phyloP scores from a whole-genome alignment of 2,329 filamentous ascomycete species.

The Davidsoniella australis region DNA sequence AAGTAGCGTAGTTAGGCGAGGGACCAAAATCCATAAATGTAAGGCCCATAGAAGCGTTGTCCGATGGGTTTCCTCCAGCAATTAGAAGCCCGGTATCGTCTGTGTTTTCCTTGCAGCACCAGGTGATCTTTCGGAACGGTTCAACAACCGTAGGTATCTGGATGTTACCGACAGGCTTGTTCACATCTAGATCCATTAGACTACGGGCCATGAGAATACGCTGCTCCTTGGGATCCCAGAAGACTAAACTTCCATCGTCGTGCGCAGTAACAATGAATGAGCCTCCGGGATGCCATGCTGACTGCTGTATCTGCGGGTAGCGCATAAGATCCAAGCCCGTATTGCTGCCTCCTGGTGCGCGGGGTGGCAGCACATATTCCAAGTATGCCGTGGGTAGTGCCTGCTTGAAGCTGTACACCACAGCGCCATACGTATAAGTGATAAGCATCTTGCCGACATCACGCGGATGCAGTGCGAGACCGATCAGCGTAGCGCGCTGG shows the following conservation, averaged over 20 bases:
- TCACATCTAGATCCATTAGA: slow-evolving; percentile 53
- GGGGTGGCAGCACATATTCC: slow-evolving; percentile 63
- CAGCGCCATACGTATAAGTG: slow-evolving; percentile 76
- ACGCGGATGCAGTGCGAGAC: slow-evolving; percentile 70
- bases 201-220: slow-evolving; percentile 71
- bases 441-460: slow-evolving; percentile 86
- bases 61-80: slow-evolving; percentile 58
- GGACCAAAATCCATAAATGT: slow-evolving; percentile 80
- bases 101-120: slow-evolving; percentile 88
- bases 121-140: slow-evolving; percentile 62
- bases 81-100: slow-evolving; percentile 84
- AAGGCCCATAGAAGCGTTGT: slow-evolving; percentile 54
- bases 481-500: slow-evolving; percentile 40
- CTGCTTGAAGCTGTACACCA: slow-evolving; percentile 89
- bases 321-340: slow-evolving; percentile 43
- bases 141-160: slow-evolving; percentile 45
- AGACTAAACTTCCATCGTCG: slow-evolving; percentile 78
- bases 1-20: slow-evolving; percentile 82
- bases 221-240: slow-evolving; percentile 88
- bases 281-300: slow-evolving; percentile 86
- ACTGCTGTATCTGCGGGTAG: slow-evolving; percentile 61
- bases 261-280: slow-evolving; percentile 77
- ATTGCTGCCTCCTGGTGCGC: slow-evolving; percentile 70
- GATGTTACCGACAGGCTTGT: slow-evolving; percentile 41
- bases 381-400: slow-evolving; percentile 64